Evolutionary conservation across 2,329 filamentous ascomycete species (phyloP), one percentile per base, ranked within the genome.

Genomic region (Ploettnerulaceae sp.): DNA sequence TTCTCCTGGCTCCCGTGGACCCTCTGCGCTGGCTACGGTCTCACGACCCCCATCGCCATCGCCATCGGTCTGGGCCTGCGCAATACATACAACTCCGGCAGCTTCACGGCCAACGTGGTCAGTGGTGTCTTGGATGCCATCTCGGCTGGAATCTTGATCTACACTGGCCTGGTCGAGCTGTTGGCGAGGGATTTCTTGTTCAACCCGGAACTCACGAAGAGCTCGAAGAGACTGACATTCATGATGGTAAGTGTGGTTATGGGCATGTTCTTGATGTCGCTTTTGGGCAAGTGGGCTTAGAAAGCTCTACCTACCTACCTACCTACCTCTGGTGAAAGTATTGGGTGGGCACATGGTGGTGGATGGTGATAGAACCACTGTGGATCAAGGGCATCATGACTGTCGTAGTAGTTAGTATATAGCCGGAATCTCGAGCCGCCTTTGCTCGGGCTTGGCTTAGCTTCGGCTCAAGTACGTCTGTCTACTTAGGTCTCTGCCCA

Each of bases 11-110:
- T 77, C 37, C 74, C 74, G 0, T 78, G 72, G 71, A 39, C 65
- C 0, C 61, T 77, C 1, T 75, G 73, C 50, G 22, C 64, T 0
- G 68, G 65, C 0, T 78, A 76, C 51, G 73, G 72, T 0, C 52
- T 77, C 7, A 74, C 74, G 0, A 78, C 75, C 0, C 75, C 75
- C 0, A 66, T 77, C 41, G 63, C 73, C 3, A 74, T 76, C 24
- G 71, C 71, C 5, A 66, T 71, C 37, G 75, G 74, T 0, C 56
- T 78, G 1, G 73, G 72, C 3, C 42, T 75, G 24, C 66, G 67
- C 4, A 67, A 63, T 2, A 69, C 69, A 1, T 73, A 62, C 32
- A 57, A 71, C 49, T 59, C 66, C 0, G 67, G 62, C 1, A 68
- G 65, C 0, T 68, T 63, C 44, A 70, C 64, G 1, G 68, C 71